Evolutionary conservation across 257 asterid genomes (phyloP), one percentile per base, ranked within the genome.

Genomic region (Petunia secreta): DNA sequence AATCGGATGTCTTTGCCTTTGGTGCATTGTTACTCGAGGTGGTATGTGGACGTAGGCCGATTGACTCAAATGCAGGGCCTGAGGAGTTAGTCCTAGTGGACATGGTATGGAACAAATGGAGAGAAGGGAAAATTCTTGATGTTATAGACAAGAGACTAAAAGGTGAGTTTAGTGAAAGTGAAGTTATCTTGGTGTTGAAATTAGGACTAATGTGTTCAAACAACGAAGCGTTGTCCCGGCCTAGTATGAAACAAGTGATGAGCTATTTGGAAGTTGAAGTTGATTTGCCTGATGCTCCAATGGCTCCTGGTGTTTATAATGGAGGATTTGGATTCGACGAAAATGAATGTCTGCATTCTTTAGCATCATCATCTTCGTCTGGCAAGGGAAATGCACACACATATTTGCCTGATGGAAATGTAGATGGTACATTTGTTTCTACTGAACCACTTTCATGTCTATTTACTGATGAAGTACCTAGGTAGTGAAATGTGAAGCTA

Each of bases 1-100:
- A 88, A 4, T 87, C 94, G 0, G 97, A 92, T 57, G 89, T 90
- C 73, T 90, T 78, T 60, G 93, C 91, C 1, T 92, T 89, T 15
- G 94, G 97, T 8, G 85, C 91, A 11, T 80, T 88, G 11, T 66
- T 91, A 85, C 88, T 90, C 3, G 92, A 91, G 79, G 68, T 84
- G 6, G 84, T 74, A 3, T 67, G 82, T n/a, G 84, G 86, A 8
- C 75, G 86, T 52, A 80, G 82, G 40, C 82, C 86, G 9, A 80
- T 84, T n/a, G 82, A 84, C 6, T 43, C 79, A 41, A 75, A 78
- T 55, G 67, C 69, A 4, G 43, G 9, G 13, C 71, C 83, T 1
- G 50, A 75, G 63, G 83, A 79, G 59, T 40, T 83, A 62, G 79
- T 83, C n/a, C 37, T 65, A 5, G 78, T 83, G 1, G 83, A 83